Conservation (phyloP, 225 moss, liverwort and hornwort species). For the Lunularia cruciata region DNA sequence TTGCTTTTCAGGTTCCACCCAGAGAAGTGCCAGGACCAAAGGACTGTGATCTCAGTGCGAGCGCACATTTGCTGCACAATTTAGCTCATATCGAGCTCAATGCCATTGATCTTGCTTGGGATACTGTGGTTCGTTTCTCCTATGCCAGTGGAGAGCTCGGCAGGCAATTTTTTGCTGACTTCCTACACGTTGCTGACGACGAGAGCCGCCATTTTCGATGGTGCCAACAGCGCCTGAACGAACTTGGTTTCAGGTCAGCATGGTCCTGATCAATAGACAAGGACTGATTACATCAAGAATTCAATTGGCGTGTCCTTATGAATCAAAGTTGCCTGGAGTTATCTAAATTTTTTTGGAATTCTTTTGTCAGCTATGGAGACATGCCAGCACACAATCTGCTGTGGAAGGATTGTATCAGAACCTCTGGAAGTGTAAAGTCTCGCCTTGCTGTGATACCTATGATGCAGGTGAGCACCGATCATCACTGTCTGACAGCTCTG, state of each 20-base stretch:
- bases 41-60: constrained; percentile 60
- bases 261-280: no score
- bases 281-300: no score
- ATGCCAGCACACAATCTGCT: constrained; percentile 96
- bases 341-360: constrained; percentile 1
- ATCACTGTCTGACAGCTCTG: no score
- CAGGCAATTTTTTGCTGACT: constrained; percentile 78
- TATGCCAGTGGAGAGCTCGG: constrained; percentile 75
- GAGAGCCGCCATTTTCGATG: constrained; percentile 97
- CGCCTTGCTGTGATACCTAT: constrained; percentile 95
- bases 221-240: constrained; percentile 91
- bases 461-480: constrained; percentile 63
- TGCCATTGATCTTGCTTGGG: constrained; percentile 96
- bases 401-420: constrained; percentile 76
- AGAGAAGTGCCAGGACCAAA: constrained; percentile 76
- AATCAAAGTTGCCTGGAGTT: no score
- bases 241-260: constrained; percentile 85
- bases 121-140: constrained; percentile 93
- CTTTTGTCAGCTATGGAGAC: constrained; percentile 73
- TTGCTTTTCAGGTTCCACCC: constrained; percentile 65
- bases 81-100: constrained; percentile 95
- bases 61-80: constrained; percentile 79
- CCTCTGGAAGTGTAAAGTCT: constrained; percentile 70
- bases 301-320: neutral
- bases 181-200: constrained; percentile 91